Base-by-base conservation (phyloP, 768 basidiomycete genomes). In the Lanmaoa rubissima region DNA sequence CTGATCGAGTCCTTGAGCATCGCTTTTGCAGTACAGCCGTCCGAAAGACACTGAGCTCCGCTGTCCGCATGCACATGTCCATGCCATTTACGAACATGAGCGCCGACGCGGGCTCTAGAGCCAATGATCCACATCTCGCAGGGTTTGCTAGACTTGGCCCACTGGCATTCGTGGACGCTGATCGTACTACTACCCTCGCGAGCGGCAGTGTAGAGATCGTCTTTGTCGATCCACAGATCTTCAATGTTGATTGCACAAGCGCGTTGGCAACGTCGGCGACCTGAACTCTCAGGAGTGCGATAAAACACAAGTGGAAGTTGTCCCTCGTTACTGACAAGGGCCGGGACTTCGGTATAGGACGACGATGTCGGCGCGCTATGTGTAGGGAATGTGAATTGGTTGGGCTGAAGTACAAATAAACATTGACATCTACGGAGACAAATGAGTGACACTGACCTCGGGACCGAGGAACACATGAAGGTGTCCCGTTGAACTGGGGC, bases 81-180 rank as follows among this genome's bases (percentile, higher is more conserved):
- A 16, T 58, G 57, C 57, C 53, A 55, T 28, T 55, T 50, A 21
- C 43, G 53, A 5, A 51, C 34, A 32, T 55, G 53, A 13, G 28
- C 16, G 10, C 38, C 44, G 21, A 59, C 16, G 5, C 17, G n/a
- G 48, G 11, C 4, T 26, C 26, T 50, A 26, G 48, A 41, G 19
- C 43, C 53, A 16, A 55, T 14, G 17, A 55, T 46, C 58, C 44
- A 55, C 44, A 55, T 55, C 14, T 32, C 54, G 7, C 54, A 59
- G 7, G 54, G 53, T 13, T 5, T 17, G 11, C 40, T 31, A n/a
- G 44, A 24, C 50, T n/a, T 32, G n/a, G 19, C 43, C 58, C 48
- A 55, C 14, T 47, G 38, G 26, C 58, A 52, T 43, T 57, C 17
- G 6, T 57, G 41, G 24, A 52, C 46, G 34, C 34, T 28, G 44